These are phyloP conservation scores for Blastobotrys ciferrii DNA, from an alignment of 1,139 yeast genomes.

Conservation along the genomic window DNA sequence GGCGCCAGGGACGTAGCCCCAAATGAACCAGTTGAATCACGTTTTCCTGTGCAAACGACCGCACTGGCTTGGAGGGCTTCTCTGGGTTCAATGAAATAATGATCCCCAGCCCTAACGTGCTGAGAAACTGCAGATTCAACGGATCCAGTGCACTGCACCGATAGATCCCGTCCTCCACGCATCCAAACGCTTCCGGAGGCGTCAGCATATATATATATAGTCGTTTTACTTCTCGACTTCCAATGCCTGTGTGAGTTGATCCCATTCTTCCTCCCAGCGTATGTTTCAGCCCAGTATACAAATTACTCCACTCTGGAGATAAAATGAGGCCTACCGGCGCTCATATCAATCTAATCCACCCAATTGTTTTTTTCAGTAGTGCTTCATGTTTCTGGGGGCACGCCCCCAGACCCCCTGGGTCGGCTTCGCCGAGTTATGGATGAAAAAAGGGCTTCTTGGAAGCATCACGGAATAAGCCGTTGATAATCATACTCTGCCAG, in stretches of 20 bases:
- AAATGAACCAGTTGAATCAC: constrained; percentile 36
- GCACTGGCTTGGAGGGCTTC: constrained; percentile 53
- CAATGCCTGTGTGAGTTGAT: too few relatives aligned
- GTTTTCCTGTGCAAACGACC: constrained; percentile 43
- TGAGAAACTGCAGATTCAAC: constrained; percentile 74
- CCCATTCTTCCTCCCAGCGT: background rate
- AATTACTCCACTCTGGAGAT: too few relatives aligned
- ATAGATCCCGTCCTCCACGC: constrained; percentile 58
- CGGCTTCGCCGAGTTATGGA: too few relatives aligned
- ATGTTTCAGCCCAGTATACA: background rate
- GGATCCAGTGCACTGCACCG: constrained; percentile 58
- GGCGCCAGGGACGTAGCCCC: constrained; percentile 41
- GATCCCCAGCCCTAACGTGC: constrained; percentile 68
- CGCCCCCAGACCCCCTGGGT: too few relatives aligned
- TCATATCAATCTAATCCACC: too few relatives aligned
- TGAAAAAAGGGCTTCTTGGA: too few relatives aligned
- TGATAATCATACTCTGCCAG: too few relatives aligned
- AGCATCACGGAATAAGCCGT: too few relatives aligned
- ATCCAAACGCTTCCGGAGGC: constrained; percentile 60
- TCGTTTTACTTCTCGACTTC: background rate
- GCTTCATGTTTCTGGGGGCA: too few relatives aligned
- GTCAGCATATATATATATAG: constrained; percentile 44
- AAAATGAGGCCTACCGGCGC: too few relatives aligned
- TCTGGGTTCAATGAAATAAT: constrained; percentile 62
- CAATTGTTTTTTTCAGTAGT: too few relatives aligned